Percentiles rank a stretch among this genome's conserved stretches.
Evolutionary conservation across 345 rosid genomes (phyloP).

Genomic region (Microthlaspi erraticum): DNA sequence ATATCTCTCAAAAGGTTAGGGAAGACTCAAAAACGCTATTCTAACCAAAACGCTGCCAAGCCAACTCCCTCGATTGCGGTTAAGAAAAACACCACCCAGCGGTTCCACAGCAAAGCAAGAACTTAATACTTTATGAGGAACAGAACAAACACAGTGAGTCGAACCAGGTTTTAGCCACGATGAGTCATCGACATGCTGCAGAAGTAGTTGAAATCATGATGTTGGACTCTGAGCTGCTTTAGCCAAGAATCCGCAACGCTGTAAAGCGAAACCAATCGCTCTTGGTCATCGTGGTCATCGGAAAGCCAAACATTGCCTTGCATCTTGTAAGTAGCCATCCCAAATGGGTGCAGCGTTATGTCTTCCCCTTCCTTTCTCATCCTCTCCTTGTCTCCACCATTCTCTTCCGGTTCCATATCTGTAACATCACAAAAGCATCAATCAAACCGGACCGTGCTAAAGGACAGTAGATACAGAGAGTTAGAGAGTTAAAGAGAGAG

Average conservation of each 20-base stretch:
- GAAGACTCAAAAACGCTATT: constrained; percentile 39
- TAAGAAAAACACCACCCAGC: constrained; percentile 31
- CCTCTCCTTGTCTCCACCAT: constrained; percentile 52
- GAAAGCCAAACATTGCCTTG: constrained; percentile 90
- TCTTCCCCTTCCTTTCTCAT: constrained; percentile 62
- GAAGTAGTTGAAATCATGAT: constrained; percentile 95
- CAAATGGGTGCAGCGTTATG: constrained; percentile 71
- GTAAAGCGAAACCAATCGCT: constrained; percentile 70
- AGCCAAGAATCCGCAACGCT: constrained; percentile 99
- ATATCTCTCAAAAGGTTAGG: constrained; percentile 34
- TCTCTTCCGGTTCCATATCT: constrained; percentile 68
- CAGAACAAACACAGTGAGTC: neutral
- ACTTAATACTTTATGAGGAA: constrained; percentile 7
- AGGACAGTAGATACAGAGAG: neutral
- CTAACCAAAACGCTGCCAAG: constrained; percentile 37
- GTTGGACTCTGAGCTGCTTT: constrained; percentile 91
- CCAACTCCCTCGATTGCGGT: constrained; percentile 5
- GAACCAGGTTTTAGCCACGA: constrained; percentile 59
- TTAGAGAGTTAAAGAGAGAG: neutral
- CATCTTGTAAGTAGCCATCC: constrained; percentile 96
- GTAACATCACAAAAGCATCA: neutral
- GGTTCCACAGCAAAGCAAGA: constrained; percentile 16
- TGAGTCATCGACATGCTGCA: constrained; percentile 49
- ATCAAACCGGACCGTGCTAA: neutral
- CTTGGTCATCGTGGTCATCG: constrained; percentile 77